Evolutionary conservation across 2,329 filamentous ascomycete species (phyloP), one percentile per base, ranked within the genome.

Genomic region (Sclerotinia minor): DNA sequence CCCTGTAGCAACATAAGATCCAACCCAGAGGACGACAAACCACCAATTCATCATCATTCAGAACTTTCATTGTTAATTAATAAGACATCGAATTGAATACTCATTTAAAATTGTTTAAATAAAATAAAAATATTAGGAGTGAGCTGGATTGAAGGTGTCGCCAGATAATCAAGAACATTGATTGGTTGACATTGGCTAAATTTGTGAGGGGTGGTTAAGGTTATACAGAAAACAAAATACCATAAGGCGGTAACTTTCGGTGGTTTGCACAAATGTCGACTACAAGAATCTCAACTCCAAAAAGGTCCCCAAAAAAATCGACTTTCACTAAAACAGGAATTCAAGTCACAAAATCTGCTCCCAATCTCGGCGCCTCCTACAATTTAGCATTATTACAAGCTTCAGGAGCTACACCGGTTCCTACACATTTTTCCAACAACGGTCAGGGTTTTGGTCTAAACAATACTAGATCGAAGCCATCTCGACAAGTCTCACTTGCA

Each of bases 401-500:
- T 58, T 58, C 69, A 65, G 59, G 21, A 50, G 64, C 41, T 45
- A 60, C 29, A 32, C 50, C 65, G 3, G 19, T 52, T n/a, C 54
- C 29, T 26, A 24, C 59, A 50, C 29, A 50, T 63, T 45, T 24
- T 53, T n/a, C n/a, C 13, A 45, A 47, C 38, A 60, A 68, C 55
- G 59, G 50, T 53, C 52, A 52, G 29, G 24, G 55, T 21, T 64
- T 64, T 26, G 59, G 50, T 19, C 11, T 50, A 50, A 57, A 55
- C 26, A 64, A 60, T 66, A 35, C 41, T 44, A 52, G n/a, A 17
- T 49, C 44, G 44, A 59, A 64, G 41, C 49, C 57, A 13, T 44
- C 83, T 75, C 88, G 90, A 76, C 93, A 94, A 81, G 83, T 84
- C 69, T 92, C 89, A 61, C 81, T 92, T 71, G 89, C 87, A 70